phyloP scores from a whole-genome alignment of 164 flowering plant genomes.

The Magnolia changhungtana region DNA sequence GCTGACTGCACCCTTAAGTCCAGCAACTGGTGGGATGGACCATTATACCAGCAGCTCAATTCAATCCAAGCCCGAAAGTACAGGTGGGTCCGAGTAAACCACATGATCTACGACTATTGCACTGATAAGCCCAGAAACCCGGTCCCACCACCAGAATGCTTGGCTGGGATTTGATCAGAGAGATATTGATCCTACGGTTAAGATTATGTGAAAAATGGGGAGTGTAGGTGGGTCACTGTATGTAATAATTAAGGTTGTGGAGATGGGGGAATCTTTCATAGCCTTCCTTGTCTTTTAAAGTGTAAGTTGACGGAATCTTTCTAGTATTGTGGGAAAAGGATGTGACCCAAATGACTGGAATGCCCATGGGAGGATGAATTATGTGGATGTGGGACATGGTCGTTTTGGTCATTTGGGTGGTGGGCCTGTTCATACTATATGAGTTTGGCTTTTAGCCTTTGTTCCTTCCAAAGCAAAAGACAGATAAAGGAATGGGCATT shows the following conservation, averaged over 20 bases:
- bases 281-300: no score
- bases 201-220: no score
- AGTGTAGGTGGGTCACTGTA: no score
- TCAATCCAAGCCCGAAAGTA: slow-evolving; percentile 16
- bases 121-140: slow-evolving; percentile 15
- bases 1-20: slow-evolving; percentile 6
- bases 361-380: neutral
- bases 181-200: no score
- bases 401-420: neutral
- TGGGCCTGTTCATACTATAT: neutral
- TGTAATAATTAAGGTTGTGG: no score
- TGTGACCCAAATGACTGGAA: neutral
- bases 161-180: slow-evolving; percentile 13
- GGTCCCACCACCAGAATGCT: slow-evolving; percentile 19
- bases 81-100: slow-evolving; percentile 23
- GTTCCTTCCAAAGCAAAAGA: neutral
- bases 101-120: slow-evolving; percentile 29
- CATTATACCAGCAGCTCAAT: slow-evolving; percentile 11
- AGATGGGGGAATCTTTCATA: no score
- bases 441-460: neutral
- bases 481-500: neutral
- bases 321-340: no score
- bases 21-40: slow-evolving; percentile 22
- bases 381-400: no score
- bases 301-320: no score